Evolutionary conservation across 768 basidiomycete genomes (phyloP).

Genomic region (Lepiota venenata): DNA sequence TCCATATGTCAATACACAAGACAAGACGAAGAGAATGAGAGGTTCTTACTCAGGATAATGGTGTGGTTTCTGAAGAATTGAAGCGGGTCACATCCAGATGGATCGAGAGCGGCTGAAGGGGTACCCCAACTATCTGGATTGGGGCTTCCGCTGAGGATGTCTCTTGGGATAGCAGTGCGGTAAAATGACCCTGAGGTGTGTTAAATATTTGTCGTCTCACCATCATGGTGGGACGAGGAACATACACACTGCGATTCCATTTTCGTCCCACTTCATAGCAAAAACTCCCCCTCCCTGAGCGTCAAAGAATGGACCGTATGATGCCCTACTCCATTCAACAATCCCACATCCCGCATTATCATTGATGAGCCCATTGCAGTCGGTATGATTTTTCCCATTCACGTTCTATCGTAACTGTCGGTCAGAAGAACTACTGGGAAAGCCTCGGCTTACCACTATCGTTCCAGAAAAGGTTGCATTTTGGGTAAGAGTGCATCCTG

Average conservation of each 20-base stretch:
- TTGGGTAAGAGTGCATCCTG: conserved; percentile 56
- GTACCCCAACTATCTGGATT: conserved; percentile 65
- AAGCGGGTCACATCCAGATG: conserved; percentile 52
- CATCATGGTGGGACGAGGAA: conserved; percentile 11
- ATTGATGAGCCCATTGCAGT: conserved; percentile 51
- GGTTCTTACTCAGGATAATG: conserved; percentile 65
- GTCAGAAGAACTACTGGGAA: neutral
- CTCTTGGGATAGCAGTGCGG: conserved; percentile 68
- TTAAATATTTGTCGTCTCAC: neutral
- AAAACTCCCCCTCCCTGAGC: conserved; percentile 79
- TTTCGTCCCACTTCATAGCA: conserved; percentile 86
- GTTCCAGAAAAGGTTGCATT: conserved; percentile 59
- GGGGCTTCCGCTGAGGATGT: conserved; percentile 59
- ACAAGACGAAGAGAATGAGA: conserved; percentile 22
- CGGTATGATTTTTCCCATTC: conserved; percentile 47
- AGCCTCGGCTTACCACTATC: conserved; percentile 45
- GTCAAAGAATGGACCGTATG: conserved; percentile 83
- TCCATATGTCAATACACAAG: conserved; percentile 4
- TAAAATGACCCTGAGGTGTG: conserved; percentile 69
- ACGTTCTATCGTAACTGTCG: conserved; percentile 29
- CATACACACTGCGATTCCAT: conserved; percentile 74
- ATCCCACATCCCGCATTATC: conserved; percentile 75
- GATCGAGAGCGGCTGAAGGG: conserved; percentile 59
- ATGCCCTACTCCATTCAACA: conserved; percentile 75
- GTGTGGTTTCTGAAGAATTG: conserved; percentile 66